Conservation (phyloP, 164 flowering plant genomes). For the Warburgia ugandensis region DNA sequence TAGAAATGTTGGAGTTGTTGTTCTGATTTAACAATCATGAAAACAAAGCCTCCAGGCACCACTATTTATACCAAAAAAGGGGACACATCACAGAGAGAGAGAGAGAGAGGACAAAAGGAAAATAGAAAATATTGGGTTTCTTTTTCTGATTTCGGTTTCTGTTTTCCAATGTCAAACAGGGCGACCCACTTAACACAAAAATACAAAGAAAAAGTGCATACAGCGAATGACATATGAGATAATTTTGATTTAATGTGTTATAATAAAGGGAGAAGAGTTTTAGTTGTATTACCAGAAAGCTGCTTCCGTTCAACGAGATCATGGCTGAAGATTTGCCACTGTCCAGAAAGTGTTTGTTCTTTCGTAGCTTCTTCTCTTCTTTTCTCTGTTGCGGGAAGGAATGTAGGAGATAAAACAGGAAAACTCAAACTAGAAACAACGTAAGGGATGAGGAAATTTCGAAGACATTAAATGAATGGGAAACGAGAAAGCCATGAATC, state of each 20-base stretch:
- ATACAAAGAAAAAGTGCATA: no score
- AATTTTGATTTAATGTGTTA: no score
- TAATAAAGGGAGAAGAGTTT: not conserved
- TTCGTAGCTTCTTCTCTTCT: not conserved
- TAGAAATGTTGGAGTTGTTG: not conserved
- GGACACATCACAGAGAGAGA: no score
- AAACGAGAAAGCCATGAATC: not conserved
- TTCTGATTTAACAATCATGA: slow-evolving; percentile 7
- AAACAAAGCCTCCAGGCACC: not conserved
- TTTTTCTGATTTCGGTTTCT: not conserved
- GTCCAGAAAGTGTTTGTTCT: not conserved
- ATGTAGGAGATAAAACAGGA: not conserved
- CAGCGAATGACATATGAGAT: no score
- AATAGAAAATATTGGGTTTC: no score
- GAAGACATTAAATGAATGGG: no score
- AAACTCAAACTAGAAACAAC: not conserved
- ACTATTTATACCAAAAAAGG: not conserved
- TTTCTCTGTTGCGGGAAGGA: not conserved
- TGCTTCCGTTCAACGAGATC: slow-evolving; percentile 30
- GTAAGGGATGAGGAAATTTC: not conserved
- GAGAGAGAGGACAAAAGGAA: no score
- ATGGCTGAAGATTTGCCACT: slow-evolving; percentile 17
- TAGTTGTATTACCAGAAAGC: slow-evolving; percentile 32
- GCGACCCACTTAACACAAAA: slow-evolving; percentile 3
- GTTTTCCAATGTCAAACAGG: slow-evolving; percentile 3